These are phyloP conservation scores for Tulasnella sp. DNA, from an alignment of 768 basidiomycete species.

Conservation along the genomic window DNA sequence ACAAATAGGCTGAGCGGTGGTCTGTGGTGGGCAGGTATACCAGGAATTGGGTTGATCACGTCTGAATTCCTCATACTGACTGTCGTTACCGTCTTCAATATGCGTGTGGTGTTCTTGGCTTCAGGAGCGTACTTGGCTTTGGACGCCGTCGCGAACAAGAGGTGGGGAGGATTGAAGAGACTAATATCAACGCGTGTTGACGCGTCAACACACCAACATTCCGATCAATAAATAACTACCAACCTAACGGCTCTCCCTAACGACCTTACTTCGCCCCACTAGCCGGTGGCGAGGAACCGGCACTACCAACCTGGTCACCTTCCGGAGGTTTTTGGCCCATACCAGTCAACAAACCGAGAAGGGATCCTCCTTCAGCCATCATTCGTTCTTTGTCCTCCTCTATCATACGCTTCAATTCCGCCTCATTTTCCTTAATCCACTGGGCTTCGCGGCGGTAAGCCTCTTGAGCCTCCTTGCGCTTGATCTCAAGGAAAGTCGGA, in stretches of 20 bases:
- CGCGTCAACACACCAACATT: too few species aligned
- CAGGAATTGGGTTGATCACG: conserved; percentile 38
- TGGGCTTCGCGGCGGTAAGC: conserved; percentile 29
- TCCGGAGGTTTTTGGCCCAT: conserved; percentile 1
- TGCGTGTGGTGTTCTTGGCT: too few species aligned
- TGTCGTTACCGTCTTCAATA: too few species aligned
- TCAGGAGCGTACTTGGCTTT: too few species aligned
- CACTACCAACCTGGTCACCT: not conserved
- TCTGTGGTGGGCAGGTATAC: conserved; percentile 42
- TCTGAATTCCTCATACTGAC: too few species aligned
- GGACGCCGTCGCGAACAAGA: too few species aligned
- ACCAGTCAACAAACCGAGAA: conserved; percentile 16
- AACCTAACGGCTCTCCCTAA: too few species aligned
- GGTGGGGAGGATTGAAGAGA: too few species aligned
- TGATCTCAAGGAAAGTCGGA: conserved; percentile 20
- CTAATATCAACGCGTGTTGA: too few species aligned
- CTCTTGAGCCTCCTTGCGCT: conserved; percentile 24
- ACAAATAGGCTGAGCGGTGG: conserved; percentile 69
- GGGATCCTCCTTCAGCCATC: conserved; percentile 21
- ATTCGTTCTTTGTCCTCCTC: conserved; percentile 28
- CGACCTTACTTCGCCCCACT: not conserved
- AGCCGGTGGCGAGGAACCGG: not conserved
- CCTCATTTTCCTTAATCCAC: conserved; percentile 29
- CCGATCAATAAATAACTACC: too few species aligned
- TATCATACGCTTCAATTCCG: conserved; percentile 25